A percentile compares a stretch with the other conserved stretches of the same genome.
Evolutionary conservation across 345 rosid genomes (phyloP).

Genomic region (Syzygium aromaticum): DNA sequence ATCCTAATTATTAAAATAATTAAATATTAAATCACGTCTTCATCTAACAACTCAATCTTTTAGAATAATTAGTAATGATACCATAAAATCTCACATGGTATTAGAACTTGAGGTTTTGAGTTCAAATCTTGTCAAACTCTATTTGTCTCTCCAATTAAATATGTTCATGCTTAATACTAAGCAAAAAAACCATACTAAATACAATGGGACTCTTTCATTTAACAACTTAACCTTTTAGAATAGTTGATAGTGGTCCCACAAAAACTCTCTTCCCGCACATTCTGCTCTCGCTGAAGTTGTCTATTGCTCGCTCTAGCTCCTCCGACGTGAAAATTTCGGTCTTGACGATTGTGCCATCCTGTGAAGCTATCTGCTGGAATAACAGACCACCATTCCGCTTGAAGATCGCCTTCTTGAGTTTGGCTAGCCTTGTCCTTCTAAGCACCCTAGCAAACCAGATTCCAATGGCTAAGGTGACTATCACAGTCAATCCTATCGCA

Average conservation of each 20-base stretch:
- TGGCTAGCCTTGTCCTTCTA: neutral
- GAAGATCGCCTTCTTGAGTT: conserved; percentile 4
- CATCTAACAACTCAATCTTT: too few species aligned
- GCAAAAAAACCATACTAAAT: too few species aligned
- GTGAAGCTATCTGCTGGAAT: conserved; percentile 6
- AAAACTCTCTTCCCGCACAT: conserved; percentile 9
- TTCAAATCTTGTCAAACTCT: too few species aligned
- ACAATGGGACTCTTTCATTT: too few species aligned
- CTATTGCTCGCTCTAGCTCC: conserved; percentile 10
- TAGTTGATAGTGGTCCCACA: too few species aligned
- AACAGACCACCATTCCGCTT: conserved; percentile 11
- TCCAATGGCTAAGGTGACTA: neutral
- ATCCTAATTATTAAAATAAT: neutral
- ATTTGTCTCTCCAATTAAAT: too few species aligned
- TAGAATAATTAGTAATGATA: too few species aligned
- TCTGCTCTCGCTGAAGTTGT: conserved; percentile 4
- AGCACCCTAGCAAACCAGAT: neutral
- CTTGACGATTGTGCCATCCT: neutral
- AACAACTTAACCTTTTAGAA: neutral
- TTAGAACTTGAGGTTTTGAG: too few species aligned
- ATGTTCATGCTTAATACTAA: too few species aligned
- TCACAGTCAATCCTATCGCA: neutral
- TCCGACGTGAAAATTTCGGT: conserved; percentile 2
- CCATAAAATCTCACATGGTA: too few species aligned
- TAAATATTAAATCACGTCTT: too few species aligned